Percentiles rank a stretch among this genome's conserved stretches.
These are phyloP conservation scores for Protomyces gravidus DNA, from an alignment of 1,139 yeast genomes.

Conservation along the genomic window DNA sequence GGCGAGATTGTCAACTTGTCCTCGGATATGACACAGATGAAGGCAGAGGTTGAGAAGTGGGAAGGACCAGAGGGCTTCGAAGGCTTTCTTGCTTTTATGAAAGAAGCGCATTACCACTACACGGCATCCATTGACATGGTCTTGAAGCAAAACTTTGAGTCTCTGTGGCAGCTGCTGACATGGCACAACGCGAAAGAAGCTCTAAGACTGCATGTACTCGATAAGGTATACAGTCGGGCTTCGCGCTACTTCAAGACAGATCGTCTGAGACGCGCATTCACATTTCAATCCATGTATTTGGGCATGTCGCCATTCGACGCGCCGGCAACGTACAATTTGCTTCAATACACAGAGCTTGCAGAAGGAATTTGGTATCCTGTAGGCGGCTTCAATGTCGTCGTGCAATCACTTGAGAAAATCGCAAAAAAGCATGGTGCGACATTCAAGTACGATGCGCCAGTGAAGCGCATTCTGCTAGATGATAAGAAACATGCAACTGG, in stretches of 20 bases:
- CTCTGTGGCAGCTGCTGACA: slow-evolving; percentile 23
- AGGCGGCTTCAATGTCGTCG: slow-evolving; percentile 27
- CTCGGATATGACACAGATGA: slow-evolving; percentile 28
- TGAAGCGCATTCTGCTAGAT: slow-evolving; percentile 18
- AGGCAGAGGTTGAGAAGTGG: slow-evolving; percentile 28
- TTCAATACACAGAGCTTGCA: slow-evolving; percentile 28
- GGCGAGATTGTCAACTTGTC: slow-evolving; percentile 20
- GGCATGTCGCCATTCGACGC: slow-evolving; percentile 30
- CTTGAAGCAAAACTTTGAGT: slow-evolving; percentile 25
- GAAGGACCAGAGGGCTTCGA: slow-evolving; percentile 27
- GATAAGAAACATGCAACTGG: slow-evolving; percentile 23
- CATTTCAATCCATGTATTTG: slow-evolving; percentile 29
- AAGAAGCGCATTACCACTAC: slow-evolving; percentile 29
- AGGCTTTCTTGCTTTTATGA: slow-evolving; percentile 25
- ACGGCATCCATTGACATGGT: slow-evolving; percentile 25
- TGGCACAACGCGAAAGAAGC: slow-evolving; percentile 17
- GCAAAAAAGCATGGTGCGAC: slow-evolving; percentile 27
- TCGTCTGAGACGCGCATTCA: slow-evolving; percentile 24
- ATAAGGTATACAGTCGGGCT: slow-evolving; percentile 26
- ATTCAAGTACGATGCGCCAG: slow-evolving; percentile 21
- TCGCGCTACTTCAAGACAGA: slow-evolving; percentile 27
- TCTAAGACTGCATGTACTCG: slow-evolving; percentile 21
- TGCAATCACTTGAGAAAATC: slow-evolving; percentile 21
- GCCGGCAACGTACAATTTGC: slow-evolving; percentile 28
- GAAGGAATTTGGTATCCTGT: slow-evolving; percentile 29